These are phyloP conservation scores for Auricularia heimuer DNA, from an alignment of 768 basidiomycete species.

Conservation along the genomic window DNA sequence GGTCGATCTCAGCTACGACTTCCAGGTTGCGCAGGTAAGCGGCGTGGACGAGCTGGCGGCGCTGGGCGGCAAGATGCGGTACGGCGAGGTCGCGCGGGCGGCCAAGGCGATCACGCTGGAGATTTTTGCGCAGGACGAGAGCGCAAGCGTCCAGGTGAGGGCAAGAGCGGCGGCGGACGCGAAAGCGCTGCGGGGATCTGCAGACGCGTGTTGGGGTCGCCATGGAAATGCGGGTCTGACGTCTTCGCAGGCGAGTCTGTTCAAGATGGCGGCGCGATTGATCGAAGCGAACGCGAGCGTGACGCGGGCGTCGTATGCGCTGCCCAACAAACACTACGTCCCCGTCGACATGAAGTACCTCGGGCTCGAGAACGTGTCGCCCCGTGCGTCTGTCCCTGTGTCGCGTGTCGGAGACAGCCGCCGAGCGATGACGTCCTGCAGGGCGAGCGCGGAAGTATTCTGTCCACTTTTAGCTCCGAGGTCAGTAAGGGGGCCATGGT, in stretches of 20 bases:
- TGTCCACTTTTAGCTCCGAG: conserved; percentile 78
- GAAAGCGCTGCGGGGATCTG: conserved; percentile 2
- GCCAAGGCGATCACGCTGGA: conserved; percentile 64
- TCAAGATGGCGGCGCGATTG: conserved; percentile 75
- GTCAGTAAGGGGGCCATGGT: conserved; percentile 29
- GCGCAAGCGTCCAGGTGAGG: conserved; percentile 82
- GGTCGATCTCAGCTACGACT: conserved; percentile 66
- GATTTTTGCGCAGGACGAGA: conserved; percentile 77
- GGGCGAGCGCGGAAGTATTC: conserved; percentile 77
- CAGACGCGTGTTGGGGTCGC: background rate
- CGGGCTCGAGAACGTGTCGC: conserved; percentile 58
- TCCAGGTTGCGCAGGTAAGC: conserved; percentile 27
- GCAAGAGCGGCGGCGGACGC: background rate
- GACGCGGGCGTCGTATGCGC: conserved; percentile 50
- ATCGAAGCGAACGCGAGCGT: conserved; percentile 56
- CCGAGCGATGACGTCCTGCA: conserved; percentile 28
- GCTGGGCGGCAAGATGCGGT: conserved; percentile 19
- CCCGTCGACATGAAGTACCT: conserved; percentile 75
- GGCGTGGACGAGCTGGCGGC: conserved; percentile 16
- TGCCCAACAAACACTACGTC: conserved; percentile 95
- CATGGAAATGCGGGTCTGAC: conserved; percentile 1
- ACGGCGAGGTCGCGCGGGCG: conserved; percentile 39
- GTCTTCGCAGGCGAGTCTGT: conserved; percentile 67
- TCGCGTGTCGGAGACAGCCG: conserved; percentile 16
- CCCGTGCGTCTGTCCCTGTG: conserved; percentile 32